Evolutionary conservation across 306 rosid genomes (phyloP).

Genomic region (Luffa aegyptiaca): DNA sequence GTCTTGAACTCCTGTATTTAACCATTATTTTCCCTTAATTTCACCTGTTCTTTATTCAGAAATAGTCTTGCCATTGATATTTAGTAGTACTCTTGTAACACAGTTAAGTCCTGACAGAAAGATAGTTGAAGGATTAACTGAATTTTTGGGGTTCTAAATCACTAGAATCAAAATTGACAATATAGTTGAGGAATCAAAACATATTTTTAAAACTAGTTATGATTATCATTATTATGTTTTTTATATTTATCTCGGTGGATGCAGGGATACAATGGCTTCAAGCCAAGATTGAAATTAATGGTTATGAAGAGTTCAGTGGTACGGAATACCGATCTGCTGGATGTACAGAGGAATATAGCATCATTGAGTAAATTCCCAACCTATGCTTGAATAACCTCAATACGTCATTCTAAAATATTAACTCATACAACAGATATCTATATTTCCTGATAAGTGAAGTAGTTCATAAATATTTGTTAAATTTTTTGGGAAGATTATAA

Average conservation of each 20-base stretch:
- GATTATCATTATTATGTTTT: neutral
- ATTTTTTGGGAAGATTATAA: neutral
- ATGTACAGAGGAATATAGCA: constrained; percentile 75
- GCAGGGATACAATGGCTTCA: constrained; percentile 91
- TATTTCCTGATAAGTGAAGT: neutral
- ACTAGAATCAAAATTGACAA: neutral
- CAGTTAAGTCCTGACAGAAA: no score
- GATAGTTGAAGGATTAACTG: neutral
- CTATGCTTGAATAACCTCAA: neutral
- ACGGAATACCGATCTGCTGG: constrained; percentile 87
- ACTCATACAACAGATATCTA: neutral
- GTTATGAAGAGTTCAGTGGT: constrained; percentile 91
- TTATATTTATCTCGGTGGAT: neutral
- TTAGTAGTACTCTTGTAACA: neutral
- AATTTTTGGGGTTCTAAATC: neutral
- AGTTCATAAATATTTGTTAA: neutral
- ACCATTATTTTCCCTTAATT: neutral
- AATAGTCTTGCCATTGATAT: neutral
- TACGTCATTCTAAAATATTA: neutral
- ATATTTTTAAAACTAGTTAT: neutral
- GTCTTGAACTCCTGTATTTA: neutral
- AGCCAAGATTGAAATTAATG: constrained; percentile 64
- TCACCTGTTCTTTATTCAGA: neutral
- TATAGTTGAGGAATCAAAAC: neutral
- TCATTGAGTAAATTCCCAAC: constrained; percentile 46